Conservation (phyloP, 2,329 filamentous ascomycete species). For the Ceratocystis diversiconidia region DNA sequence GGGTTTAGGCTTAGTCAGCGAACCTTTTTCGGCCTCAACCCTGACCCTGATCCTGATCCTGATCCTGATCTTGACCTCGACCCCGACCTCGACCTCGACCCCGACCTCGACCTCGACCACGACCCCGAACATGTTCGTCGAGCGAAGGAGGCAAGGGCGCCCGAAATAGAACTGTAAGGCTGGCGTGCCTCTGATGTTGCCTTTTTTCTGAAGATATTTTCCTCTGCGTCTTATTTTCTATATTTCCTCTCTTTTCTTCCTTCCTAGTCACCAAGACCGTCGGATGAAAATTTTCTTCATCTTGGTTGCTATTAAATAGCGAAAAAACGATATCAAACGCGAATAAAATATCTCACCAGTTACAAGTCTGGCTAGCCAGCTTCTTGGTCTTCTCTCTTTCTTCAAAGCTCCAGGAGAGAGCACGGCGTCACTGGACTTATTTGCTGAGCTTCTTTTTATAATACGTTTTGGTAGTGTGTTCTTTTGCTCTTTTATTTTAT, state of each 20-base stretch:
- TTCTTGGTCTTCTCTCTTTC: background rate
- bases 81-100: background rate
- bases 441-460: background rate
- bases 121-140: background rate
- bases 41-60: no score
- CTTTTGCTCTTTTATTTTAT: no score
- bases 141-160: background rate
- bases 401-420: background rate
- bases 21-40: background rate
- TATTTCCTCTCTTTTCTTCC: background rate
- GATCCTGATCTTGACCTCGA: no score
- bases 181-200: background rate
- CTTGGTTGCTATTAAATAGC: background rate
- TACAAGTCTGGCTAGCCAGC: background rate
- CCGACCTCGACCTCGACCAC: background rate
- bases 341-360: conserved; percentile 6
- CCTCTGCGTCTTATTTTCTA: background rate
- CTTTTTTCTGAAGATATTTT: background rate
- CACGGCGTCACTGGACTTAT: background rate
- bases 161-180: background rate
- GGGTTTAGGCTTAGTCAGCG: background rate
- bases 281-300: background rate
- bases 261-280: background rate
- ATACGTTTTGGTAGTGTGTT: background rate
- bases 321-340: background rate